Evolutionary conservation across 1,139 yeast species (phyloP).

Genomic region (Diutina pseudorugosa): DNA sequence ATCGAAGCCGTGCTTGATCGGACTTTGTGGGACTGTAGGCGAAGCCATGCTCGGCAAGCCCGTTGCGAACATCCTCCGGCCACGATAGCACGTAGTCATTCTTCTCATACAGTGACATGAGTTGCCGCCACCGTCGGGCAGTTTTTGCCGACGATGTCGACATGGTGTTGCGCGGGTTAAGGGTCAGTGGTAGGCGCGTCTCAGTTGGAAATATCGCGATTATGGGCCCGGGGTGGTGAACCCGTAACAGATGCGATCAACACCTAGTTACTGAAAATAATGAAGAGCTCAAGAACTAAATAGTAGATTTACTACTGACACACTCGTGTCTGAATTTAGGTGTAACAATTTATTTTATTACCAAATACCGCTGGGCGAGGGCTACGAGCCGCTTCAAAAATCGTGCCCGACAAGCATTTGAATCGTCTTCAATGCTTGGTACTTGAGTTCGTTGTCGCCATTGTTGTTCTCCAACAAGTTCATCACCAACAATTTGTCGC

Average conservation of each 20-base stretch:
- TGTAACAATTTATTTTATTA: background rate
- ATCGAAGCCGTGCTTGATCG: background rate
- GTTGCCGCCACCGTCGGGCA: background rate
- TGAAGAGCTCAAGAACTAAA: background rate
- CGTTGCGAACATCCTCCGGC: background rate
- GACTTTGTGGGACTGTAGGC: background rate
- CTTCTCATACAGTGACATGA: background rate
- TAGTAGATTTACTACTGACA: background rate
- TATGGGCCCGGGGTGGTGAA: background rate
- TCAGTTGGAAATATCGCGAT: background rate
- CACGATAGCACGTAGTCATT: background rate
- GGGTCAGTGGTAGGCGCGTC: background rate
- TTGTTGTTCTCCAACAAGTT: conserved; percentile 56
- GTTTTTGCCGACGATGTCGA: background rate
- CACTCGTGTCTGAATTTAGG: background rate
- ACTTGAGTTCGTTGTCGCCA: conserved; percentile 78
- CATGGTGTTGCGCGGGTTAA: background rate
- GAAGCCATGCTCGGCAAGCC: background rate
- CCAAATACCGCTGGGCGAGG: background rate
- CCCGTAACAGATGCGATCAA: background rate
- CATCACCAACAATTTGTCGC: conserved; percentile 70
- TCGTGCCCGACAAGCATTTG: conserved; percentile 77
- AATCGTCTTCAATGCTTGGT: conserved; percentile 89
- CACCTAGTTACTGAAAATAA: too few relatives aligned
- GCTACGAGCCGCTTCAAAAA: background rate